Base-by-base conservation (phyloP, 805 yeast genomes). In the Tetrapisispora nanseiensis region DNA sequence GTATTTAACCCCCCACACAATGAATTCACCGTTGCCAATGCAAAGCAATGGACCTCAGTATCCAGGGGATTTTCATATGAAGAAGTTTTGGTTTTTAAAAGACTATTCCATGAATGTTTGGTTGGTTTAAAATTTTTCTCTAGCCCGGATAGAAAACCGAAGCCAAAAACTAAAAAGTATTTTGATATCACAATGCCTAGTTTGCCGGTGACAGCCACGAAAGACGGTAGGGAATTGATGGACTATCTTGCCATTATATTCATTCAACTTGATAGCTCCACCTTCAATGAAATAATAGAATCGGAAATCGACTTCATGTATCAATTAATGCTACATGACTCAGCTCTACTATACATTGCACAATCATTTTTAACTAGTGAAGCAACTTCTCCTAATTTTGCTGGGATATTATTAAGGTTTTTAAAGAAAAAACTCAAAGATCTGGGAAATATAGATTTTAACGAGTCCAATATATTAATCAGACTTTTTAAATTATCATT, bases 361-460 rank as follows among this genome's bases (percentile, higher is more conserved):
- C 97, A 94, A 62, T 85, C 87, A 56, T 87, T 92, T 61, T 68
- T 90, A 47, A 95, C 97, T 1, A 86, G 86, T 54, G 98, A 92
- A 58, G 76, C 85, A n/a, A 86, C 96, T 0, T 84, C 96, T 0
- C 85, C 95, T 15, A 87, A 87, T 54, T 90, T 87, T 54, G 83
- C 92, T 1, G 90, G 95, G 8, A 74, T 87, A 1, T 66, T 92
- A 54, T 74, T 92, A 22, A 72, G 82, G 4, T 89, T 86, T 59
- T 69, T 90, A 49, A 79, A 79, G 52, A 70, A 79, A 0, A 82
- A 84, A 50, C 65, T 94, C 40, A 78, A 75, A 19, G 85, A 80
- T 41, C 67, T 94, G 18, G 98, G 97, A 2, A 80, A 83, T 45
- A 78, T 82, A 31, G 89, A 86, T 55, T 70, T 80, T 28, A 73